Conservation (phyloP, 495 filamentous ascomycete genomes). For the Talaromyces stipitatus region DNA sequence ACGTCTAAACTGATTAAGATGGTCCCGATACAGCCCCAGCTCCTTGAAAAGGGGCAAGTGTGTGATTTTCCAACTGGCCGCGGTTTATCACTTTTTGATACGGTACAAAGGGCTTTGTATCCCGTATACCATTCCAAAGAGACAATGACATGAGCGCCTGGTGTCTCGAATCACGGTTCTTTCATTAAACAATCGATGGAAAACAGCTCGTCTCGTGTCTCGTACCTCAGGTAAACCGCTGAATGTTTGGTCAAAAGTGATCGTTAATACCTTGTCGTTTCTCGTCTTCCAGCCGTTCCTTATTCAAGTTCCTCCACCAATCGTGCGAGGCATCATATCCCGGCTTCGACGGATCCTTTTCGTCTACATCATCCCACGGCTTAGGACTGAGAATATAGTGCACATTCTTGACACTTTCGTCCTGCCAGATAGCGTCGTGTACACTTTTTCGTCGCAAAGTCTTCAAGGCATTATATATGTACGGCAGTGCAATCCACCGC, state of each 20-base stretch:
- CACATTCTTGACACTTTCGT: slow-evolving; percentile 68
- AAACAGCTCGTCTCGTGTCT: too few species aligned
- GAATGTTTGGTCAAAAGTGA: neutral
- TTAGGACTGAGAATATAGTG: slow-evolving; percentile 78
- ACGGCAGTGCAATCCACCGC: slow-evolving; percentile 67
- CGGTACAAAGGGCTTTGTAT: too few species aligned
- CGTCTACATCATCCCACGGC: slow-evolving; percentile 62
- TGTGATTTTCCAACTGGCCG: too few species aligned
- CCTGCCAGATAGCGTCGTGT: slow-evolving; percentile 66
- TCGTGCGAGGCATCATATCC: slow-evolving; percentile 33
- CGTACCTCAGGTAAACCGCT: too few species aligned
- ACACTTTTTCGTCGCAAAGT: slow-evolving; percentile 62
- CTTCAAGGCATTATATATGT: slow-evolving; percentile 78
- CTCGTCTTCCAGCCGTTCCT: slow-evolving; percentile 44
- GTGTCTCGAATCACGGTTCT: too few species aligned
- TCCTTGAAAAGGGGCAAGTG: too few species aligned
- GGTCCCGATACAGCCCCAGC: too few species aligned
- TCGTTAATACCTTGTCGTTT: slow-evolving; percentile 22
- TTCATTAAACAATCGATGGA: too few species aligned
- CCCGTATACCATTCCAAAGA: too few species aligned
- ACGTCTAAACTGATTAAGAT: too few species aligned
- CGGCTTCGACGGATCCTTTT: slow-evolving; percentile 2
- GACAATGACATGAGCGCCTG: too few species aligned
- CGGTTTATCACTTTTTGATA: too few species aligned
- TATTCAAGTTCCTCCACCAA: slow-evolving; percentile 60